These are phyloP conservation scores for Silene conica DNA, from an alignment of 148 eudicot genomes.

Conservation along the genomic window DNA sequence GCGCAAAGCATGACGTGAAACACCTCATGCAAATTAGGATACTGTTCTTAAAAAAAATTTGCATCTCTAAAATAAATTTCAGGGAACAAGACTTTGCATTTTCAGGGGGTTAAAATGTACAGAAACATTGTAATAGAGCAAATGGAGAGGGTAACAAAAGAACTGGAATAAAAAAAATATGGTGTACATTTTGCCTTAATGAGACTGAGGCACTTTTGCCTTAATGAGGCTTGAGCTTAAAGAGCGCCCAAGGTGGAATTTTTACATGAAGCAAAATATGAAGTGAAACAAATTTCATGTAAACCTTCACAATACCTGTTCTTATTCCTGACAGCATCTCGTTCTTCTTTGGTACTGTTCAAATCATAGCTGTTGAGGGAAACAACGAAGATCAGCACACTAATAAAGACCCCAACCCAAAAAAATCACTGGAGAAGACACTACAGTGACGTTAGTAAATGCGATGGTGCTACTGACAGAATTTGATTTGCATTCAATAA, in stretches of 20 bases:
- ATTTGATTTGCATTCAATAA: background rate
- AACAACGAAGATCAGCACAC: constrained; percentile 4
- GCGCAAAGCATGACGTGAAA: background rate
- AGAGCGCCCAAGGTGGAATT: background rate
- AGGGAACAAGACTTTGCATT: background rate
- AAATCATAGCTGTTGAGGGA: constrained; percentile 58
- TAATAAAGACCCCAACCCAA: background rate
- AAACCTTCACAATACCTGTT: constrained; percentile 47
- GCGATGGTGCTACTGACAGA: background rate
- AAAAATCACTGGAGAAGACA: background rate
- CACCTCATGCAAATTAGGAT: background rate
- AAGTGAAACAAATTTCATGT: background rate
- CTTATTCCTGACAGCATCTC: constrained; percentile 54
- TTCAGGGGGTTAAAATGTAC: too few species aligned
- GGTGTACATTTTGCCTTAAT: background rate
- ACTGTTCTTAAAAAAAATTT: background rate
- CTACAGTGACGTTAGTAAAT: background rate
- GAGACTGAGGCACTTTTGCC: background rate
- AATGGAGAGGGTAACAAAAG: too few species aligned
- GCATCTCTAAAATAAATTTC: background rate
- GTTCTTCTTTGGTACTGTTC: constrained; percentile 70
- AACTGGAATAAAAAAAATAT: too few species aligned
- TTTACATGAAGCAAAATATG: background rate
- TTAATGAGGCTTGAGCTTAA: background rate
- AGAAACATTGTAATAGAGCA: too few species aligned